phyloP scores from a whole-genome alignment of 164 flowering plant genomes.

The Macadamia integrifolia region DNA sequence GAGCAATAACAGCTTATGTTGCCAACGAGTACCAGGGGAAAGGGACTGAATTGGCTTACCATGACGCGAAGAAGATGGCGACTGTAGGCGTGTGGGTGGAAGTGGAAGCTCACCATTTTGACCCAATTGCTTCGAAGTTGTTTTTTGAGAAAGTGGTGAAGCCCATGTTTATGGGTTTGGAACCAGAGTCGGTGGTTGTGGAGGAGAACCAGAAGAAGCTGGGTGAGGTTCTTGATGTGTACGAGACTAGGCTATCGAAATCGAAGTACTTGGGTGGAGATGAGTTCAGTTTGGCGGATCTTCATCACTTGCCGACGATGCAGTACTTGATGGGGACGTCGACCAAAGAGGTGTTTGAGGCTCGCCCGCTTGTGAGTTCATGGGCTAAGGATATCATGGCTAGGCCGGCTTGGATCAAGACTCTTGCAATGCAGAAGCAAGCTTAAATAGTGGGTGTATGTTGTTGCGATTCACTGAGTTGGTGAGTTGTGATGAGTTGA shows the following conservation, averaged over 20 bases:
- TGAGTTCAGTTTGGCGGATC: too few relatives aligned
- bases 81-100: slow-evolving; percentile 19
- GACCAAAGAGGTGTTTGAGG: slow-evolving; percentile 30
- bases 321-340: slow-evolving; percentile 27
- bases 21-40: slow-evolving; percentile 6
- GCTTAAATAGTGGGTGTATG: too few relatives aligned
- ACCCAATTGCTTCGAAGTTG: slow-evolving; percentile 33
- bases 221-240: slow-evolving; percentile 6
- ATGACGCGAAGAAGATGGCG: slow-evolving; percentile 13
- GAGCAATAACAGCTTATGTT: slow-evolving; percentile 18
- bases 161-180: slow-evolving; percentile 28
- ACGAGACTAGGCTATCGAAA: slow-evolving; percentile 1
- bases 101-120: too few relatives aligned
- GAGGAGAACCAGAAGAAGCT: slow-evolving; percentile 7
- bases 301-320: too few relatives aligned
- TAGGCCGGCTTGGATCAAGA: too few relatives aligned
- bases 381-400: slow-evolving; percentile 35
- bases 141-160: slow-evolving; percentile 28
- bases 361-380: slow-evolving; percentile 41
- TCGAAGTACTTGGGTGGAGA: background rate
- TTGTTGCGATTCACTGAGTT: too few relatives aligned
- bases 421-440: too few relatives aligned
- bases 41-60: slow-evolving; percentile 12
- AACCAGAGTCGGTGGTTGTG: background rate
- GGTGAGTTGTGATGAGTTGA: too few relatives aligned